Conservation (phyloP, 257 asterid genomes). For the Leptodermis oblonga region DNA sequence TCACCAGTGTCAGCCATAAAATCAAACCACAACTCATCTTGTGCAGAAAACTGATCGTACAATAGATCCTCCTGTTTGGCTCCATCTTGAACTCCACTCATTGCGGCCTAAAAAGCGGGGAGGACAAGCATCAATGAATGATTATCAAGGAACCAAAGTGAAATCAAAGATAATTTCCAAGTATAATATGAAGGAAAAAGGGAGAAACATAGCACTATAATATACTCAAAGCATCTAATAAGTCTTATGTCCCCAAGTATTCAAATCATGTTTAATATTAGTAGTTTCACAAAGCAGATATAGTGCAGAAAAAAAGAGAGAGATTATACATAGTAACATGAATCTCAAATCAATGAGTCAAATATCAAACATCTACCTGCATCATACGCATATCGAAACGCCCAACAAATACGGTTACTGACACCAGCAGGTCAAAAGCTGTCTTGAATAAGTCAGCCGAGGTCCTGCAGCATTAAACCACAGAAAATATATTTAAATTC, state of each 20-base stretch:
- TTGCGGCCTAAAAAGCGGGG: constrained; percentile 65
- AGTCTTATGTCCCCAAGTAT: too few species aligned
- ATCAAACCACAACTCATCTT: constrained; percentile 95
- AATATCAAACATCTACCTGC: constrained; percentile 56
- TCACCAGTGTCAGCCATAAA: constrained; percentile 99
- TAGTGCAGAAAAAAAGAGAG: neutral
- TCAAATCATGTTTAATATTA: neutral
- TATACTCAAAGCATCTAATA: neutral
- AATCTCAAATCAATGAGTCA: neutral
- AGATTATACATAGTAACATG: neutral
- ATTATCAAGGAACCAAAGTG: neutral
- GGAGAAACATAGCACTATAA: neutral
- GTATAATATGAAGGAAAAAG: neutral
- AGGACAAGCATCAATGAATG: neutral
- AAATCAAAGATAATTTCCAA: neutral
- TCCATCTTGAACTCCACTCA: constrained; percentile 84
- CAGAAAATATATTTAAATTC: neutral
- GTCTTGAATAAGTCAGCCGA: constrained; percentile 98
- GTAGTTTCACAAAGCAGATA: neutral
- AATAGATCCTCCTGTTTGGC: constrained; percentile 75
- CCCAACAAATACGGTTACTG: constrained; percentile 97
- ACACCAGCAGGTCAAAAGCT: constrained; percentile 90
- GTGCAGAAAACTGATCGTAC: constrained; percentile 78
- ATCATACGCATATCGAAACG: constrained; percentile 99
- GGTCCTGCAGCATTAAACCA: constrained; percentile 57